Percentiles rank a stretch among this genome's conserved stretches.
Evolutionary conservation across 345 rosid species (phyloP).

Genomic region (sweet orange (Citrus sinensis)): DNA sequence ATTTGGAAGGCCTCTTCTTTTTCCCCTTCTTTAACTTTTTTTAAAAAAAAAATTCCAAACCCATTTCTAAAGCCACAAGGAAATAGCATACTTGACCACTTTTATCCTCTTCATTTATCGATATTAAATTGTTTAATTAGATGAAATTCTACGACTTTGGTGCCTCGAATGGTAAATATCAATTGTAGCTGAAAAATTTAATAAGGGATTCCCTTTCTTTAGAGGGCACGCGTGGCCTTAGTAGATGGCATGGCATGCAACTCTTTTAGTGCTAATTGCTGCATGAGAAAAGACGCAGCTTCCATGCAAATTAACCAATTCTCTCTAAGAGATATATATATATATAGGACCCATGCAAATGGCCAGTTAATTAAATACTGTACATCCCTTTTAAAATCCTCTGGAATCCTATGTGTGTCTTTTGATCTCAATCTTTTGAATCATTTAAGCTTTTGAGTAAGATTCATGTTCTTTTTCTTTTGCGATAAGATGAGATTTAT

Average conservation of each 20-base stretch:
- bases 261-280: conserved; percentile 8
- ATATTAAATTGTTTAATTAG: background rate
- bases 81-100: conserved; percentile 17
- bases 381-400: conserved; percentile 3
- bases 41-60: conserved; percentile 36
- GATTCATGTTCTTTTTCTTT: conserved; percentile 47
- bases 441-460: conserved; percentile 36
- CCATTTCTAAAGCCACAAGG: conserved; percentile 41
- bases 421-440: conserved; percentile 30
- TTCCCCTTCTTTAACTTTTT: conserved; percentile 26
- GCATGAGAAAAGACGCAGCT: conserved; percentile 1
- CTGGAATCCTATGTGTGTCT: conserved; percentile 46
- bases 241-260: conserved; percentile 7
- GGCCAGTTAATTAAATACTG: background rate
- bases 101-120: conserved; percentile 17
- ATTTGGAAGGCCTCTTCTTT: conserved; percentile 38
- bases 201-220: conserved; percentile 15
- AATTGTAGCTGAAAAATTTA: conserved; percentile 1
- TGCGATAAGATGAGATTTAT: conserved; percentile 45
- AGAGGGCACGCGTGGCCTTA: conserved; percentile 17
- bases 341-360: conserved; percentile 17
- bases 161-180: conserved; percentile 11
- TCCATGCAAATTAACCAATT: conserved; percentile 15
- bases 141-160: background rate
- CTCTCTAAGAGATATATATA: background rate